Evolutionary conservation across 139 green algal genomes (phyloP).

Genomic region (Pleodorina starrii): DNA sequence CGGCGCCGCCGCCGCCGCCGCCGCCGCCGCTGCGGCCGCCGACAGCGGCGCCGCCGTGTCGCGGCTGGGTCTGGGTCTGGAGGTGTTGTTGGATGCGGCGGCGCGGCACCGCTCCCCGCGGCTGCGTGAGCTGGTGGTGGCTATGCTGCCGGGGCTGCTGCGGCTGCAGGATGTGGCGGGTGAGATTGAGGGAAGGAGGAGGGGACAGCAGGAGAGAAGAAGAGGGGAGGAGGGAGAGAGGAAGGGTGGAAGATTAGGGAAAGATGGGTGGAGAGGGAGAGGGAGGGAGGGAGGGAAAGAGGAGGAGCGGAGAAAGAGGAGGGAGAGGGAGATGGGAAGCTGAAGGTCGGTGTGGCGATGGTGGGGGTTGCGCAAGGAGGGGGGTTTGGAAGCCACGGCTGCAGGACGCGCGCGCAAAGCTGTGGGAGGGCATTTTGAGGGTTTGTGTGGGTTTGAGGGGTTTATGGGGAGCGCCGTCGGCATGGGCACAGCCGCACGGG

Average conservation of each 20-base stretch:
- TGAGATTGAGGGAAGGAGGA: conserved; percentile 2
- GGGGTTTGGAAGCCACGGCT: too few relatives aligned
- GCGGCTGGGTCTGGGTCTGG: conserved; percentile 60
- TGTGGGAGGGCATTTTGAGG: too few relatives aligned
- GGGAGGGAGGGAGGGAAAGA: too few relatives aligned
- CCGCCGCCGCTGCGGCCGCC: background rate
- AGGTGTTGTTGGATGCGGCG: conserved; percentile 62
- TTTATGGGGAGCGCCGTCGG: too few relatives aligned
- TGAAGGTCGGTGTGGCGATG: too few relatives aligned
- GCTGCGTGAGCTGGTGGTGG: conserved; percentile 69
- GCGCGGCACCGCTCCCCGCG: conserved; percentile 51
- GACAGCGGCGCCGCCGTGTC: conserved; percentile 28
- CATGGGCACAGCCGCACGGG: background rate
- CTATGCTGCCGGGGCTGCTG: conserved; percentile 79
- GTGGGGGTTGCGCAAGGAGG: too few relatives aligned
- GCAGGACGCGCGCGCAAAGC: too few relatives aligned
- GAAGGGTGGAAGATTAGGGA: too few relatives aligned
- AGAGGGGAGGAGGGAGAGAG: background rate
- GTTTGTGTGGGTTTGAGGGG: too few relatives aligned
- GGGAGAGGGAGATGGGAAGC: too few relatives aligned
- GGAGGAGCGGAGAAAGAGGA: too few relatives aligned
- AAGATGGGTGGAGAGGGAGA: too few relatives aligned
- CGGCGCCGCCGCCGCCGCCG: background rate
- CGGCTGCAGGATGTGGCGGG: conserved; percentile 78
- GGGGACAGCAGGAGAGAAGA: background rate